A percentile compares a stretch with the other conserved stretches of the same genome.
These are phyloP conservation scores for Omphalea diandra DNA, from an alignment of 441 rosid species.

Conservation along the genomic window DNA sequence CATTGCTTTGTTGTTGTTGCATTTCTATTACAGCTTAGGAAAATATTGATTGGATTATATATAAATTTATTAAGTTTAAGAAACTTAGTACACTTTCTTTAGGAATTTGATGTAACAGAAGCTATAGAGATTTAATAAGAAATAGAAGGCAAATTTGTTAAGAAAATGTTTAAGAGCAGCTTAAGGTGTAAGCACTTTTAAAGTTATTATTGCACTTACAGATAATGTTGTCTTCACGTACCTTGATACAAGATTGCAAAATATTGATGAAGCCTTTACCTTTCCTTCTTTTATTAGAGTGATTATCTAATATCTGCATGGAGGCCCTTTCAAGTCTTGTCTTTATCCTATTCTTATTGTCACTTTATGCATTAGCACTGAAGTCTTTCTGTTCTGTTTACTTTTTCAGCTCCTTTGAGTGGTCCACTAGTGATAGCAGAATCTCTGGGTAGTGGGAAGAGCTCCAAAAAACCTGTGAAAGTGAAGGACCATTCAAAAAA, in stretches of 20 bases:
- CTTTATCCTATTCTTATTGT: too few relatives aligned
- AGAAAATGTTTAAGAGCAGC: too few relatives aligned
- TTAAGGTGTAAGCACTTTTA: too few relatives aligned
- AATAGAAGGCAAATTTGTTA: too few relatives aligned
- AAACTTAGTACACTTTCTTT: too few relatives aligned
- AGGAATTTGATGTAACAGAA: too few relatives aligned
- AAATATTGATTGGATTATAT: background rate
- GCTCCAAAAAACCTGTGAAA: constrained; percentile 57
- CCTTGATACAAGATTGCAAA: too few relatives aligned
- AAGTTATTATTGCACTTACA: too few relatives aligned
- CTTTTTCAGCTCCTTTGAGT: constrained; percentile 80
- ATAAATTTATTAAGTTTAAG: background rate
- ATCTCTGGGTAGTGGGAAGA: constrained; percentile 59
- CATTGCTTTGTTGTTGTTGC: background rate
- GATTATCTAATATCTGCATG: constrained; percentile 1
- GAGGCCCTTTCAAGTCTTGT: background rate
- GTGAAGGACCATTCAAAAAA: constrained; percentile 73
- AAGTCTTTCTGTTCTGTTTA: constrained; percentile 7
- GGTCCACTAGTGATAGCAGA: constrained; percentile 95
- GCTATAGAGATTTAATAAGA: too few relatives aligned
- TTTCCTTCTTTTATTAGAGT: background rate
- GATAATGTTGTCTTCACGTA: too few relatives aligned
- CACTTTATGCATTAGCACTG: constrained; percentile 12
- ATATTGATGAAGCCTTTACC: too few relatives aligned
- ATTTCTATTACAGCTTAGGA: background rate